These are phyloP conservation scores for Coemansia biformis DNA, from an alignment of 192 early-diverging fungal species.

Conservation along the genomic window DNA sequence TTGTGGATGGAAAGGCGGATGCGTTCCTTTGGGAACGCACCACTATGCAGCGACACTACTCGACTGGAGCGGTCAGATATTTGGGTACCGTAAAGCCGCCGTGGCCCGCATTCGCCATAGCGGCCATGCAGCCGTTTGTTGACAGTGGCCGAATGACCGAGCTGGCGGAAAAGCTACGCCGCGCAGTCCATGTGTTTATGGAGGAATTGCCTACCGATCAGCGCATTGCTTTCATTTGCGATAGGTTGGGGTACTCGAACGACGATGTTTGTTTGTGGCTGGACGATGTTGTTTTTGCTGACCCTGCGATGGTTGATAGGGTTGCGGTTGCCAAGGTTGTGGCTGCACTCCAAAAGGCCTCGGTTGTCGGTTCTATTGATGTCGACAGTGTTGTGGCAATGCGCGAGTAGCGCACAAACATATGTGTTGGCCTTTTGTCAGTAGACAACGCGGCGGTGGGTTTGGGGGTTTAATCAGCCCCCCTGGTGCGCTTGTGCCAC, in stretches of 20 bases:
- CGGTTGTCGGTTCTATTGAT: slow-evolving; percentile 9
- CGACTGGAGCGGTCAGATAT: slow-evolving; percentile 59
- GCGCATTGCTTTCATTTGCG: slow-evolving; percentile 20
- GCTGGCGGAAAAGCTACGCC: slow-evolving; percentile 8
- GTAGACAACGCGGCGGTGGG: no score
- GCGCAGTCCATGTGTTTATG: slow-evolving; percentile 13
- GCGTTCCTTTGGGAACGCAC: slow-evolving; percentile 89
- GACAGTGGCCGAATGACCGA: neutral
- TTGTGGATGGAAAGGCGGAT: slow-evolving; percentile 58
- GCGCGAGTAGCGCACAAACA: neutral
- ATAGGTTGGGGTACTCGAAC: slow-evolving; percentile 20
- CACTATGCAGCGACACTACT: slow-evolving; percentile 85
- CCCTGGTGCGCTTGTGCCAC: no score
- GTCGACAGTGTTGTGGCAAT: slow-evolving; percentile 10
- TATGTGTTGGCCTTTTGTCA: neutral
- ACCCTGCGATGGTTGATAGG: slow-evolving; percentile 18
- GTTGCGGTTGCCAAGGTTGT: slow-evolving; percentile 10
- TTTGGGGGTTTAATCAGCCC: no score
- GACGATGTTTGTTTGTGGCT: slow-evolving; percentile 26
- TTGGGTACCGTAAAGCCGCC: slow-evolving; percentile 77
- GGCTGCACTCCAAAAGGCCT: slow-evolving; percentile 17
- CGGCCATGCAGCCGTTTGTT: slow-evolving; percentile 31
- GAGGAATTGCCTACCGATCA: neutral
- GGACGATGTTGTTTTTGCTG: slow-evolving; percentile 29
- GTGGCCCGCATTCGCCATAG: slow-evolving; percentile 86